Percentiles rank a stretch among this genome's conserved stretches.
Evolutionary conservation across 1,284 basidiomycete species (phyloP).

Genomic region (Jaminaea rosea): DNA sequence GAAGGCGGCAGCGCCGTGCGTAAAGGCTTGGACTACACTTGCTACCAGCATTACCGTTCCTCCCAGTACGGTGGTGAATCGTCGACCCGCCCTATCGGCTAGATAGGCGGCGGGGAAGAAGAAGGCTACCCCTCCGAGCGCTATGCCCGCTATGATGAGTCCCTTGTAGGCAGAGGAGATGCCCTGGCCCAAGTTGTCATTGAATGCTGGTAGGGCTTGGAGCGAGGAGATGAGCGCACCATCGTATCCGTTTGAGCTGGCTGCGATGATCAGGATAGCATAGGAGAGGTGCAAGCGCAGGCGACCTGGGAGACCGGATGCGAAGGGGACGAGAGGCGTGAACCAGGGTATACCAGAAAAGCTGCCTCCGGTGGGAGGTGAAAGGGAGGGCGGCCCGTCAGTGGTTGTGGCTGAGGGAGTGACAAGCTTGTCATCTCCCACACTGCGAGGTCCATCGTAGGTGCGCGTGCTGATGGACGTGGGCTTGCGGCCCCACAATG

Average conservation of each 20-base stretch:
- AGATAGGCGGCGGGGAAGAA: not conserved
- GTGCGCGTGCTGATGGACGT: too few relatives aligned
- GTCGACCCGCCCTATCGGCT: not conserved
- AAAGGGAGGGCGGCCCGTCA: too few relatives aligned
- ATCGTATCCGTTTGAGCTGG: not conserved
- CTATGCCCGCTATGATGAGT: not conserved
- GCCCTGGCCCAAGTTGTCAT: not conserved
- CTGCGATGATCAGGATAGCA: not conserved
- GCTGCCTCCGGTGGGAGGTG: too few relatives aligned
- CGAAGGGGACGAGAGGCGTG: too few relatives aligned
- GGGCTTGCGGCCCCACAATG: too few relatives aligned
- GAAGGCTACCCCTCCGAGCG: not conserved
- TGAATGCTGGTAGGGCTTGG: not conserved
- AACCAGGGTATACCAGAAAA: too few relatives aligned
- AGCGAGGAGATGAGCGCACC: not conserved
- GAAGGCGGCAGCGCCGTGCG: not conserved
- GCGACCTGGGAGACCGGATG: not conserved
- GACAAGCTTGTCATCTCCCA: too few relatives aligned
- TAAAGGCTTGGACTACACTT: not conserved
- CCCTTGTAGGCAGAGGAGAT: not conserved
- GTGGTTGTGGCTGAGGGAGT: too few relatives aligned
- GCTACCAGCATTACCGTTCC: not conserved
- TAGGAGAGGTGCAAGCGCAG: not conserved
- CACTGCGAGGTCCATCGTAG: too few relatives aligned
- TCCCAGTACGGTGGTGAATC: not conserved